Percentiles rank a stretch among this genome's conserved stretches.
Conservation (phyloP, 768 basidiomycete species). For the Leccinum uliginosum region DNA sequence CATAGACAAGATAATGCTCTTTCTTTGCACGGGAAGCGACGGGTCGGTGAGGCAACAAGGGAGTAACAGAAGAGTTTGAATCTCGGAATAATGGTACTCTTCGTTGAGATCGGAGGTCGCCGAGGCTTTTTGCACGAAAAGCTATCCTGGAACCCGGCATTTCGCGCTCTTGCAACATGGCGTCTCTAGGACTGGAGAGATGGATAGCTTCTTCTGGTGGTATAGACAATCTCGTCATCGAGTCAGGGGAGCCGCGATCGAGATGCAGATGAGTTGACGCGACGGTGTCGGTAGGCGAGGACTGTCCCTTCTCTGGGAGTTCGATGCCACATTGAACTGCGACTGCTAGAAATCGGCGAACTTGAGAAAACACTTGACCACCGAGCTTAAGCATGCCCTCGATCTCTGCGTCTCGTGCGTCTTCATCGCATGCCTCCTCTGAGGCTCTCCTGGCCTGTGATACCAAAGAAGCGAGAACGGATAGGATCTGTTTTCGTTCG, state of each 20-base stretch:
- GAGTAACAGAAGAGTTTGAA: slow-evolving; percentile 32
- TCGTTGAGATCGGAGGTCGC: slow-evolving; percentile 41
- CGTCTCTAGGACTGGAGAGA: slow-evolving; percentile 32
- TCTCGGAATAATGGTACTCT: slow-evolving; percentile 34
- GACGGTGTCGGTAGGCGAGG: slow-evolving; percentile 20
- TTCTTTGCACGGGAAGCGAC: slow-evolving; percentile 30
- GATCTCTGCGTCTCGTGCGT: slow-evolving; percentile 51
- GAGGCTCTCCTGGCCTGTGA: slow-evolving; percentile 70
- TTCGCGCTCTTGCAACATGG: slow-evolving; percentile 22
- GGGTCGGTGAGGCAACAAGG: slow-evolving; percentile 33
- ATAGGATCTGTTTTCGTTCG: slow-evolving; percentile 79
- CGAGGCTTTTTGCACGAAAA: slow-evolving; percentile 49
- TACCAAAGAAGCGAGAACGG: slow-evolving; percentile 77
- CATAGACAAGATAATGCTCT: slow-evolving; percentile 37
- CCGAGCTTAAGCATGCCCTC: slow-evolving; percentile 78
- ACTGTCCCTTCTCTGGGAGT: slow-evolving; percentile 49
- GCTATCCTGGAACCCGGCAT: slow-evolving; percentile 23
- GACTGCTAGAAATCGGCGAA: slow-evolving; percentile 74
- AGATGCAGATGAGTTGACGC: slow-evolving; percentile 12
- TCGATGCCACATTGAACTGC: slow-evolving; percentile 73
- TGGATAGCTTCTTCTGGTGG: slow-evolving; percentile 3
- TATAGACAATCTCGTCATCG: slow-evolving; percentile 7
- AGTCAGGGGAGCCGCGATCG: slow-evolving; percentile 16
- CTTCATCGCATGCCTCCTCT: slow-evolving; percentile 41
- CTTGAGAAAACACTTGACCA: slow-evolving; percentile 75